A percentile compares a stretch with the other conserved stretches of the same genome.
phyloP scores from a whole-genome alignment of 1,284 basidiomycete species.

The Malassezia pachydermatis region DNA sequence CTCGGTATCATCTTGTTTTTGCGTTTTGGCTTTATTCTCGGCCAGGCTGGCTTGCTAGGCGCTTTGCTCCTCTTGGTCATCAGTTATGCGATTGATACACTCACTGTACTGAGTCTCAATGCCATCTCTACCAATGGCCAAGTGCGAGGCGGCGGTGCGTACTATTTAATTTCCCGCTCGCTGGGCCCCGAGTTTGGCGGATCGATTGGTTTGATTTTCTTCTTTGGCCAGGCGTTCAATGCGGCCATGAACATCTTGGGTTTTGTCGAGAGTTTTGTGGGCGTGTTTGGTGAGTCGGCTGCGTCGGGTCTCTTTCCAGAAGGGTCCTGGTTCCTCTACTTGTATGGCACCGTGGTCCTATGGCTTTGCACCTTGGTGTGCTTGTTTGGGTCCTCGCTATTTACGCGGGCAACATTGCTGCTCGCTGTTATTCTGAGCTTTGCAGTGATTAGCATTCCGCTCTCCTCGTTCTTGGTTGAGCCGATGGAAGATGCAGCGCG shows the following conservation, averaged over 20 bases:
- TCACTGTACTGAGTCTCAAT: conserved; percentile 43
- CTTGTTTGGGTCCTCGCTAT: conserved; percentile 41
- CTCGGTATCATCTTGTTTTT: conserved; percentile 46
- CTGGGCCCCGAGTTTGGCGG: conserved; percentile 47
- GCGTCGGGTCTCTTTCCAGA: conserved; percentile 35
- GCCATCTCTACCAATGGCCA: conserved; percentile 47
- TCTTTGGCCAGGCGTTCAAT: conserved; percentile 43
- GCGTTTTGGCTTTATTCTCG: conserved; percentile 46
- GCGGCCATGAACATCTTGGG: conserved; percentile 46
- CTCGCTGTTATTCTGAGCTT: conserved; percentile 39
- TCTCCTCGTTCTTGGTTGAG: conserved; percentile 33
- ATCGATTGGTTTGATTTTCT: conserved; percentile 46
- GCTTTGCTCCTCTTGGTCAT: conserved; percentile 33
- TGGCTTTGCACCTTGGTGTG: conserved; percentile 40
- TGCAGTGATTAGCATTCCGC: conserved; percentile 37
- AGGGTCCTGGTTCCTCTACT: conserved; percentile 41
- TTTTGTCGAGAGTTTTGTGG: conserved; percentile 44
- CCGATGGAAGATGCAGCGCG: conserved; percentile 40
- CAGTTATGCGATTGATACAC: conserved; percentile 42
- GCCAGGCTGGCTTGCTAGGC: conserved; percentile 43
- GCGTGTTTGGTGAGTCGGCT: conserved; percentile 35
- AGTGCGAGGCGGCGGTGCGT: conserved; percentile 45
- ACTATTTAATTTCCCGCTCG: conserved; percentile 46
- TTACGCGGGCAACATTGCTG: conserved; percentile 37
- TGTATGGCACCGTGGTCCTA: conserved; percentile 39